These are phyloP conservation scores for Pichia membranifaciens DNA, from an alignment of 805 yeast genomes.

Conservation along the genomic window DNA sequence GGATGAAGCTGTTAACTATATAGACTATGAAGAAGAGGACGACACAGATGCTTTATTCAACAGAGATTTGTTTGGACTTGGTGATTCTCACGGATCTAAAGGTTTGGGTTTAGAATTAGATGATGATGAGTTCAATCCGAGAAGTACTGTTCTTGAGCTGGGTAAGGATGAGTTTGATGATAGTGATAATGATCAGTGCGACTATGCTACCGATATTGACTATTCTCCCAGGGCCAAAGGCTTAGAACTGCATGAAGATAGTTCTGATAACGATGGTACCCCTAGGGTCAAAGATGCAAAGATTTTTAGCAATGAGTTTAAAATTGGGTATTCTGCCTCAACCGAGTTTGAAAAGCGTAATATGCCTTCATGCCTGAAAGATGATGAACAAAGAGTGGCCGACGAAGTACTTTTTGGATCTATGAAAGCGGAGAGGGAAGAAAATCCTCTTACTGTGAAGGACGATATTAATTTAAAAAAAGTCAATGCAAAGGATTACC, in stretches of 20 bases:
- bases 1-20: conserved; percentile 11
- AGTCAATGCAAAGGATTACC: too few relatives aligned
- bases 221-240: not conserved
- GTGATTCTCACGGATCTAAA: not conserved
- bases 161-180: not conserved
- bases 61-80: conserved; percentile 30
- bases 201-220: not conserved
- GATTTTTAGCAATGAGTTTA: too few relatives aligned
- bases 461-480: too few relatives aligned
- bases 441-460: too few relatives aligned
- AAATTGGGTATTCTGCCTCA: too few relatives aligned
- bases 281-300: too few relatives aligned
- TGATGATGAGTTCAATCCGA: conserved; percentile 1
- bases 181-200: conserved; percentile 7
- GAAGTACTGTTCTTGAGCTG: not conserved
- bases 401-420: too few relatives aligned
- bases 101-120: conserved; percentile 10
- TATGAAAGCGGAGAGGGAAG: too few relatives aligned
- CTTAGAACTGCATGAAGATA: not conserved
- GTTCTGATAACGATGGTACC: not conserved
- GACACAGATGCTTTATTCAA: conserved; percentile 36
- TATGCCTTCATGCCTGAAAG: too few relatives aligned
- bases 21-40: conserved; percentile 29
- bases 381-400: too few relatives aligned
- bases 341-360: too few relatives aligned